phyloP scores from a whole-genome alignment of 1,139 yeast species.

The Yamadazyma diddensiae region DNA sequence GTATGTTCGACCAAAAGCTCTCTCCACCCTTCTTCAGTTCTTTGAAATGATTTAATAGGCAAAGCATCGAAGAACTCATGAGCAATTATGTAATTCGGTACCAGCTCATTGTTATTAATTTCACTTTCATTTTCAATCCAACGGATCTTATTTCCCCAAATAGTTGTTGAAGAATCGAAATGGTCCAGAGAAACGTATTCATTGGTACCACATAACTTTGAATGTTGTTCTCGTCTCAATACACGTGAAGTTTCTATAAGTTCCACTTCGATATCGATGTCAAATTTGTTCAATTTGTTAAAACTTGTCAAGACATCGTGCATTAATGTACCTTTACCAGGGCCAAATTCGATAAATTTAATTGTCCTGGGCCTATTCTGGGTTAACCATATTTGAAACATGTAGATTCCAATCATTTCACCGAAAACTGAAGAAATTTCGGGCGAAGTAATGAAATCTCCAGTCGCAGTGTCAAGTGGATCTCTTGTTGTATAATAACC shows the following conservation, averaged over 20 bases:
- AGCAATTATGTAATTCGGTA: constrained; percentile 66
- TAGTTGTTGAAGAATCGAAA: constrained; percentile 37
- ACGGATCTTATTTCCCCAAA: constrained; percentile 51
- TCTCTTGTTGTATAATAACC: constrained; percentile 81
- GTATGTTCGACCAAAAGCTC: constrained; percentile 66
- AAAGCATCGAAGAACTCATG: constrained; percentile 89
- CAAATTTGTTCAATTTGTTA: constrained; percentile 31
- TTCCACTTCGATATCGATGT: constrained; percentile 40
- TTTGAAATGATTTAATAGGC: constrained; percentile 70
- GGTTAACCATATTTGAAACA: constrained; percentile 55
- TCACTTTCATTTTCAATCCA: constrained; percentile 77
- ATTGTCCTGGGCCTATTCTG: constrained; percentile 51
- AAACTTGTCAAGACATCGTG: constrained; percentile 56
- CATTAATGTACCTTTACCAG: constrained; percentile 82
- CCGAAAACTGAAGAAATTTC: constrained; percentile 89
- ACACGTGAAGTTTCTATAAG: constrained; percentile 74
- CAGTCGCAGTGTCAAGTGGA: constrained; percentile 60
- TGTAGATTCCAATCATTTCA: constrained; percentile 80
- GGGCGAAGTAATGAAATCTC: constrained; percentile 84
- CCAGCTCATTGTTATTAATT: constrained; percentile 27
- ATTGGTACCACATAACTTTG: constrained; percentile 42
- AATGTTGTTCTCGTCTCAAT: constrained; percentile 56
- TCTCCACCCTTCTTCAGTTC: constrained; percentile 69
- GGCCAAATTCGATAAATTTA: constrained; percentile 80
- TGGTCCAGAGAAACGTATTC: constrained; percentile 17